phyloP scores from a whole-genome alignment of 345 rosid species.

The Raphanus sativus region DNA sequence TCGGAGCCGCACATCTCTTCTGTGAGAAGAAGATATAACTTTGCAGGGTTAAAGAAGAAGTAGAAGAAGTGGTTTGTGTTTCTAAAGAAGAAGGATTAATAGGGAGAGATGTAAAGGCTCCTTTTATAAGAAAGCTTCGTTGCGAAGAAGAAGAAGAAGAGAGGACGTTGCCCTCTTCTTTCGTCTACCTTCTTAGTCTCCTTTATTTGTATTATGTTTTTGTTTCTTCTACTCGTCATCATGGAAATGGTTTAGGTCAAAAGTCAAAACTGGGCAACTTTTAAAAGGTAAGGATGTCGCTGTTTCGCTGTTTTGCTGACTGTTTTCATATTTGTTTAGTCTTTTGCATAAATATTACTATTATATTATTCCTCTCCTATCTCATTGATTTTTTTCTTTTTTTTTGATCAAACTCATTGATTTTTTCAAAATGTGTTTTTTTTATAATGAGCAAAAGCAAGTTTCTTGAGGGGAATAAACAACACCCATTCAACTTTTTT shows the following conservation, averaged over 20 bases:
- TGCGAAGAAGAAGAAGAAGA: slow-evolving; percentile 40
- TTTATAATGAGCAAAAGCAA: slow-evolving; percentile 17
- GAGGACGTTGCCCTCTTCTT: slow-evolving; percentile 71
- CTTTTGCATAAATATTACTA: not conserved
- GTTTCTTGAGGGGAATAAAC: slow-evolving; percentile 2
- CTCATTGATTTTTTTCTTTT: slow-evolving; percentile 28
- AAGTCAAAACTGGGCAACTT: slow-evolving; percentile 35
- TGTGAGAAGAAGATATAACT: slow-evolving; percentile 41
- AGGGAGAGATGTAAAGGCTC: slow-evolving; percentile 15
- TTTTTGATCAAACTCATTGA: no score
- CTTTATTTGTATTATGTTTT: not conserved
- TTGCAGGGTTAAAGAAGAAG: not conserved
- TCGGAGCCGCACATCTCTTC: slow-evolving; percentile 62
- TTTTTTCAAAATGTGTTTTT: slow-evolving; percentile 10
- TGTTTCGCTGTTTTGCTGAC: slow-evolving; percentile 40
- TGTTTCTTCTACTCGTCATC: slow-evolving; percentile 10
- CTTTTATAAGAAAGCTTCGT: slow-evolving; percentile 37
- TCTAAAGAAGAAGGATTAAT: slow-evolving; percentile 7
- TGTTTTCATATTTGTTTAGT: not conserved
- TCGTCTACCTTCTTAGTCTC: slow-evolving; percentile 34
- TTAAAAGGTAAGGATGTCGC: slow-evolving; percentile 33
- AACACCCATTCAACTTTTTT: not conserved
- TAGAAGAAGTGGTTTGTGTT: slow-evolving; percentile 12
- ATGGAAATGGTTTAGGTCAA: slow-evolving; percentile 34
- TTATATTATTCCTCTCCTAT: not conserved